Base-by-base conservation (phyloP, 1,284 basidiomycete genomes). In the Sanghuangporus baumii region DNA sequence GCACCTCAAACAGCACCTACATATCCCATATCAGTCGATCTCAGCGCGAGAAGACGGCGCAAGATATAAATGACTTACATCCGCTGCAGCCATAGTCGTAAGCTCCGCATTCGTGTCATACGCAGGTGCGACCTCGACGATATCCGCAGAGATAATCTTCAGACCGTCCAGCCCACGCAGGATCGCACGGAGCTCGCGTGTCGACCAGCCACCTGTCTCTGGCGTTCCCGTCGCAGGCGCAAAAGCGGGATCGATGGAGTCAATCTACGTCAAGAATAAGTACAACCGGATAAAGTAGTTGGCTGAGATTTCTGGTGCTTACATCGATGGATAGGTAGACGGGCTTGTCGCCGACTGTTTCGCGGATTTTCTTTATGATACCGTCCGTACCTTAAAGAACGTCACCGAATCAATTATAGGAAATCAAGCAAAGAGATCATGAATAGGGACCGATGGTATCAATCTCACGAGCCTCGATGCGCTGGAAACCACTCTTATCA, bases 51-150 rank as follows among this genome's bases (percentile, higher is more conserved):
- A n/a, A 37, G n/a, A 37, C 34, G 11, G 20, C 11, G 11, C 37
- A 8, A 12, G n/a, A 23, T 54, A 34, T 9, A 50, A 23, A 34
- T 16, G 16, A 76, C 85, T 73, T 70, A 90, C 86, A 72, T 91
- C 89, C 1, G 90, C 89, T 26, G 90, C 90, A 34, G 87, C 89
- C 82, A 90, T 87, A 46, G 88, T 88, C 9, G 88, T 91, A 64
- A 87, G 75, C 71, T 91, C 89, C 20, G 89, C 89, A 69, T 89
- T 88, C 9, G 87, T 89, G 67, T 91, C 89, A 69, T 90, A 92
- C 7, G 89, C 87, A 47, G 90, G 90, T 2, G 89, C 86, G 16
- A 92, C 90, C 71, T 92, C 90, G 50, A 92, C 90, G 57, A 93
- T 85, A 71, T 92, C 91, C 6, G 88, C 90, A 48, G 85, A 89